These are phyloP conservation scores for Wickerhamomyces canadensis DNA, from an alignment of 805 yeast species.

Conservation along the genomic window DNA sequence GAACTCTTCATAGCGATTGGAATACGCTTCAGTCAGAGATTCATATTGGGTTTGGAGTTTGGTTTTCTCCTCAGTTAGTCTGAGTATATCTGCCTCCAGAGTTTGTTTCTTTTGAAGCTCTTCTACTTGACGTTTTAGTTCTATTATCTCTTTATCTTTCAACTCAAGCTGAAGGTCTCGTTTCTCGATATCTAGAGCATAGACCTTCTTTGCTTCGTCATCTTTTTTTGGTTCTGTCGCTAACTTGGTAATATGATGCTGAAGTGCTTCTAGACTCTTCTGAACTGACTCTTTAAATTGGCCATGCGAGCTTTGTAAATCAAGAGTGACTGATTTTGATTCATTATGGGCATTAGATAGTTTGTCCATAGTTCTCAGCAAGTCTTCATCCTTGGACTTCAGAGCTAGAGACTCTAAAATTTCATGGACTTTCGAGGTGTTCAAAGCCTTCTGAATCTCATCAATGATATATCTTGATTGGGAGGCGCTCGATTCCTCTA, in stretches of 20 bases:
- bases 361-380: no score
- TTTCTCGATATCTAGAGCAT: conserved; percentile 1
- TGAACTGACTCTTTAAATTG: no score
- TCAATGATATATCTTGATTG: no score
- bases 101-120: conserved; percentile 4
- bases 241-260: background rate
- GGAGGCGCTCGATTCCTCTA: no score
- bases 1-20: conserved; percentile 23
- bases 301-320: no score
- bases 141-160: conserved; percentile 16
- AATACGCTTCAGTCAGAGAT: conserved; percentile 20
- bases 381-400: no score
- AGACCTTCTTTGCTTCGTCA: background rate
- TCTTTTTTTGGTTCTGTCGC: background rate
- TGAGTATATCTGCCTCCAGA: conserved; percentile 6
- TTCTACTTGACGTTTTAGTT: conserved; percentile 9
- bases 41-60: conserved; percentile 18
- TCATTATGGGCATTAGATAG: no score
- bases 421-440: no score
- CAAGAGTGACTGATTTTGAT: no score
- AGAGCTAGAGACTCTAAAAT: no score
- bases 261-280: background rate
- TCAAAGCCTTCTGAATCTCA: no score
- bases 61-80: conserved; percentile 13
- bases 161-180: conserved; percentile 9